A percentile compares a stretch with the other conserved stretches of the same genome.
Conservation (phyloP, 768 basidiomycete species). For the Leccinum fibrillosum region DNA sequence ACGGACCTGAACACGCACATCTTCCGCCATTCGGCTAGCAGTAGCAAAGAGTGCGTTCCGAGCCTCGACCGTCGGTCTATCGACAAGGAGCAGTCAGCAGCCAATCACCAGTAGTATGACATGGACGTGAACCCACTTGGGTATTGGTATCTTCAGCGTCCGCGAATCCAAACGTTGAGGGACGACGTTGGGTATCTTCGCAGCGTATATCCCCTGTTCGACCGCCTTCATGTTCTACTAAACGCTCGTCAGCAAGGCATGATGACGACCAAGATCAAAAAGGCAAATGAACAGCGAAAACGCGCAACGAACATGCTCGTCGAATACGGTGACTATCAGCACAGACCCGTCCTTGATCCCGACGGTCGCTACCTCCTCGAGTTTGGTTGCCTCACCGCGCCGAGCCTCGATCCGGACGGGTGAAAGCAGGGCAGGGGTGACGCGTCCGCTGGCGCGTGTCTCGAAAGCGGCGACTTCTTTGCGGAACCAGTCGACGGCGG, state of each 20-base stretch:
- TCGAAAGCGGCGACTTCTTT: slow-evolving; percentile 75
- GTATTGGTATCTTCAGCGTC: slow-evolving; percentile 77
- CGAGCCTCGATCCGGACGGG: slow-evolving; percentile 60
- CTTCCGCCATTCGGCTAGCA: slow-evolving; percentile 68
- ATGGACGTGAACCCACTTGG: slow-evolving; percentile 49
- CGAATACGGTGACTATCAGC: slow-evolving; percentile 72
- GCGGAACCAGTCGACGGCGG: slow-evolving; percentile 67
- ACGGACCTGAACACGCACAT: slow-evolving; percentile 70
- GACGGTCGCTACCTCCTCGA: slow-evolving; percentile 77
- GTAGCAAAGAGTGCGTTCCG: slow-evolving; percentile 51
- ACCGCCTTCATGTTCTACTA: slow-evolving; percentile 73
- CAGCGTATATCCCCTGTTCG: slow-evolving; percentile 72
- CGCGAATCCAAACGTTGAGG: slow-evolving; percentile 69
- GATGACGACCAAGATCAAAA: neutral
- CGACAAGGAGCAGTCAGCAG: neutral
- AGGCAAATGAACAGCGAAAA: slow-evolving; percentile 6
- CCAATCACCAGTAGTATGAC: neutral
- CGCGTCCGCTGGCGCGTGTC: slow-evolving; percentile 69
- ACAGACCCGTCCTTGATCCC: slow-evolving; percentile 77
- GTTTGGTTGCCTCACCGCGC: slow-evolving; percentile 34
- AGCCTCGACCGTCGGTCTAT: slow-evolving; percentile 75
- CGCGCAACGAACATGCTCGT: slow-evolving; percentile 59
- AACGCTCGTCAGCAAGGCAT: slow-evolving; percentile 12
- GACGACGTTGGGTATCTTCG: slow-evolving; percentile 66
- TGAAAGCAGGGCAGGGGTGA: slow-evolving; percentile 68